Conservation (phyloP, 306 rosid genomes). For the Parietaria judaica region DNA sequence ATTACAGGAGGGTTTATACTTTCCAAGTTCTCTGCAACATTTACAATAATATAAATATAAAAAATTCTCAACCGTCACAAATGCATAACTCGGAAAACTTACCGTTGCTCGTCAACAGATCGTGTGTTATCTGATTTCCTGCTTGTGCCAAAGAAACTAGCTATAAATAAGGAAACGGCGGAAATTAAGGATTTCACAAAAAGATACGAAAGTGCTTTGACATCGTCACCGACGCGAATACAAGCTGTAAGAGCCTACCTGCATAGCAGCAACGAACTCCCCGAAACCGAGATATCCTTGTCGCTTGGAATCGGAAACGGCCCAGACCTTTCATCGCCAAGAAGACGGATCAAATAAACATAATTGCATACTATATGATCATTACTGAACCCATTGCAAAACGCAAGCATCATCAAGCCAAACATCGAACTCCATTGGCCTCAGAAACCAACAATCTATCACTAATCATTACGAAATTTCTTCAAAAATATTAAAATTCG, state of each 20-base stretch:
- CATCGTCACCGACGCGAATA: not conserved
- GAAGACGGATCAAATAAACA: conserved; percentile 6
- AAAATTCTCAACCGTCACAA: not conserved
- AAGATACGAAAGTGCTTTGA: not conserved
- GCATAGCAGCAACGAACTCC: conserved; percentile 74
- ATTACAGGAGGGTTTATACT: conserved; percentile 52
- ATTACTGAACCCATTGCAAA: too few relatives aligned
- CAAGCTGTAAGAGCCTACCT: conserved; percentile 30
- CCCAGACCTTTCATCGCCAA: conserved; percentile 62
- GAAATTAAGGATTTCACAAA: conserved; percentile 1
- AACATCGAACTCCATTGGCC: not conserved
- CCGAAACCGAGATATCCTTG: conserved; percentile 84
- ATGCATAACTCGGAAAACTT: conserved; percentile 4
- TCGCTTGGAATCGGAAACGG: conserved; percentile 77
- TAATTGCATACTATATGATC: not conserved
- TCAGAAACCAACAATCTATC: not conserved
- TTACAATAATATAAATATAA: not conserved
- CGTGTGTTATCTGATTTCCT: conserved; percentile 38
- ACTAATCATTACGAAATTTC: not conserved
- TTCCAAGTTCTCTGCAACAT: conserved; percentile 47
- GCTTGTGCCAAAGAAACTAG: conserved; percentile 50
- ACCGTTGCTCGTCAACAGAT: conserved; percentile 39
- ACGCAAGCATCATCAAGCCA: too few relatives aligned
- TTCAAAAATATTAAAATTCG: not conserved
- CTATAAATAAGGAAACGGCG: conserved; percentile 16